Evolutionary conservation across 352 stramenopile species (phyloP), one percentile per base, ranked within the genome.

Genomic region (Hyaloperonospora arabidopsidis): DNA sequence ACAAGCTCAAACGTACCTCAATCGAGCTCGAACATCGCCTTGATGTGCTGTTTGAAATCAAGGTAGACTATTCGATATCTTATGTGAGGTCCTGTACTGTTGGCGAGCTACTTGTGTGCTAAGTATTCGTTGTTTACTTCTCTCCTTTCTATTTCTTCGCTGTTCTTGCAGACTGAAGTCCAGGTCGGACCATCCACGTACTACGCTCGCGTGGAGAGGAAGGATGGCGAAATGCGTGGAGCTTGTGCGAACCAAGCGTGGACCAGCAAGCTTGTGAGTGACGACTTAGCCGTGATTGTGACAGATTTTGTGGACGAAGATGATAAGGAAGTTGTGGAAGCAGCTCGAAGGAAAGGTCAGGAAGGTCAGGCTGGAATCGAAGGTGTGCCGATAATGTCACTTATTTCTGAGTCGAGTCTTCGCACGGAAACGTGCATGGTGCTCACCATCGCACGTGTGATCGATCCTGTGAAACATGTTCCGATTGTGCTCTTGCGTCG

Each of bases 251-350:
- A 75, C 15, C 55, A 62, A 36, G 62, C 65, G 19, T 71, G 71
- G 56, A 63, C 57, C 10, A 64, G 72, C 12, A 68, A 68, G 48
- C 53, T 74, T 5, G 34, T 82, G 13, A 69, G 47, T 36, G 58
- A 74, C 19, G 68, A 80, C 14, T 51, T 76, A 36, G 74, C 62
- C 1, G 61, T 85, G 3, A 43, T 73, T 18, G 41, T 68, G 34
- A 67, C 55, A 10, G 74, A 82, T 36, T 82, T 69, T 47, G 70
- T 75, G 18, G 70, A 85, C 38, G 57, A 61, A 11, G 74, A 85
- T 59, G 72, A 79, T 12, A 45, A 70, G 15, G 62, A 70, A 54
- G 49, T 21, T 1, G 38, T 50, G 0, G 57, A 72, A 21, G 57
- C 55, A 52, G 45, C 32, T 23, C 39, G 39, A 14, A 39, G 49